Evolutionary conservation across 257 asterid genomes (phyloP).

Genomic region (Anisodus acutangulus): DNA sequence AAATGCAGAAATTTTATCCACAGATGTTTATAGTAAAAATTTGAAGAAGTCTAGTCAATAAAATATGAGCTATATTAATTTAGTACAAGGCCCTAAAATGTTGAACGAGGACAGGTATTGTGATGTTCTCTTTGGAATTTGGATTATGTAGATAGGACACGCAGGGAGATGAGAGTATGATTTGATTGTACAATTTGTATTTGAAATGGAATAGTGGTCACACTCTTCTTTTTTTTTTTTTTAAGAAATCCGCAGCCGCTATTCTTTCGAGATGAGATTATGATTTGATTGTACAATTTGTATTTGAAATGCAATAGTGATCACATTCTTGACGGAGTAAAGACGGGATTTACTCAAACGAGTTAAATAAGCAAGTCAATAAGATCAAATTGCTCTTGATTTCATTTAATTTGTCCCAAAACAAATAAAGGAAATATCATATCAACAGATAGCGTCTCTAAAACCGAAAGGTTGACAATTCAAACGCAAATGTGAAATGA

Average conservation of each 20-base stretch:
- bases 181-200: not conserved
- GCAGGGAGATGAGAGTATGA: not conserved
- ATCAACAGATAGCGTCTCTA: not conserved
- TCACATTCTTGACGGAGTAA: no score
- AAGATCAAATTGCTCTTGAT: no score
- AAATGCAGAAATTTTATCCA: no score
- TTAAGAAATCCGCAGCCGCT: no score
- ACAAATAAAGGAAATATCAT: not conserved
- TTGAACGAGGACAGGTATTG: not conserved
- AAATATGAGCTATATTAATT: not conserved
- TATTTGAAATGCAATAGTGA: no score
- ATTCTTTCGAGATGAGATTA: no score
- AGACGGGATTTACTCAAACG: no score
- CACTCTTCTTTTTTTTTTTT: not conserved
- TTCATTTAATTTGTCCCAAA: no score
- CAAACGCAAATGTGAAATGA: not conserved
- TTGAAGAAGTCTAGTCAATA: not conserved
- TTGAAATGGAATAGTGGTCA: not conserved
- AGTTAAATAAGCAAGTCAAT: no score
- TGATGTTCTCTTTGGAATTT: not conserved
- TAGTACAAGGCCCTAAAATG: not conserved
- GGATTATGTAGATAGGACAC: not conserved
- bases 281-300: no score
- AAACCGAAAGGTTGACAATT: not conserved
- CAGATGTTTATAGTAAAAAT: no score